Evolutionary conservation across 257 asterid genomes (phyloP).

Genomic region (Linaria vulgaris): DNA sequence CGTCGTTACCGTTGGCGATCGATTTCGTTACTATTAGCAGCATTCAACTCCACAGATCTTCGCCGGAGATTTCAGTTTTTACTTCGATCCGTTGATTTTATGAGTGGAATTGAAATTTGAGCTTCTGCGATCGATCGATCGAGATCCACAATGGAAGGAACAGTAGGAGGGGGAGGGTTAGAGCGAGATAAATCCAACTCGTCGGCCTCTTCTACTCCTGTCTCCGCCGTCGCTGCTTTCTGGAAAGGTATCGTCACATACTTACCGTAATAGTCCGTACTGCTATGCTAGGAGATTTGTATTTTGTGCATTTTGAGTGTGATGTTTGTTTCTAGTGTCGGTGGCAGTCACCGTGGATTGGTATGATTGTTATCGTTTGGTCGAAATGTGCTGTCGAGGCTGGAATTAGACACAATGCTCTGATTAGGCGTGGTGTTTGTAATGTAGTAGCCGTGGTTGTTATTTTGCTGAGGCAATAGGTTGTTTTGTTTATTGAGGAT

Average conservation of each 20-base stretch:
- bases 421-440: no score
- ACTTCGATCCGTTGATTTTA: no score
- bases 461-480: not conserved
- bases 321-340: not conserved
- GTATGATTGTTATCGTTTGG: no score
- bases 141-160: constrained; percentile 66
- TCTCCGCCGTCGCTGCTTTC: constrained; percentile 72
- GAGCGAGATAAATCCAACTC: constrained; percentile 75
- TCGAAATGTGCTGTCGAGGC: no score
- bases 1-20: no score
- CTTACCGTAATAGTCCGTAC: not conserved
- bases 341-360: no score
- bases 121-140: not conserved
- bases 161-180: constrained; percentile 69
- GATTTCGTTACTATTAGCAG: no score
- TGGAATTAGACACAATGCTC: no score
- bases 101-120: constrained; percentile 20
- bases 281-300: not conserved
- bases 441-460: no score
- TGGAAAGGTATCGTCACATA: constrained; percentile 71
- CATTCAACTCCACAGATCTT: no score
- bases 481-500: not conserved
- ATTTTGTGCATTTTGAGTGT: not conserved
- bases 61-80: no score
- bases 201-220: constrained; percentile 64